Conservation (phyloP, 2,329 filamentous ascomycete genomes). For the Emergomyces orientalis region DNA sequence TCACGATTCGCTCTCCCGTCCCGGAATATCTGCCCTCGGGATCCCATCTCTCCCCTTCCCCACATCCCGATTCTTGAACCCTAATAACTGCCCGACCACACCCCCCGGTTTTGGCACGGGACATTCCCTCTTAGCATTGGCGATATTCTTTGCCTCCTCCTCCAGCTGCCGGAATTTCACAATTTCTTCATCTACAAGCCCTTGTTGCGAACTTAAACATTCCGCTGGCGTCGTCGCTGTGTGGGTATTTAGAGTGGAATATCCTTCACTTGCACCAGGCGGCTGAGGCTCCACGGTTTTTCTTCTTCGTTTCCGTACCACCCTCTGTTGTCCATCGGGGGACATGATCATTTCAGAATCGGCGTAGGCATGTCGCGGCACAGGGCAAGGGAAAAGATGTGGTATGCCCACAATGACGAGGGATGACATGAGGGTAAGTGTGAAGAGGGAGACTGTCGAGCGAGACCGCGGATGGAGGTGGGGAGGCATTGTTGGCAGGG, state of each 20-base stretch:
- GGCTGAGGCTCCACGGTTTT: conserved; percentile 21
- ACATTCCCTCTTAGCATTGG: conserved; percentile 59
- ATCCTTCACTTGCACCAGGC: conserved; percentile 11
- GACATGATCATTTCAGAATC: conserved; percentile 49
- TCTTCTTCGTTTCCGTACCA: conserved; percentile 29
- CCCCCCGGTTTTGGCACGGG: conserved; percentile 86
- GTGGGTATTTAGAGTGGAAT: not conserved
- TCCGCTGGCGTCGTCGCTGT: not conserved
- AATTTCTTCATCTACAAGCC: conserved; percentile 30
- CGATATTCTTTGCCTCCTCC: conserved; percentile 32
- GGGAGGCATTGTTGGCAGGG: conserved; percentile 54
- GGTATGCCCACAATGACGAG: conserved; percentile 89
- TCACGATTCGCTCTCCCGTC: conserved; percentile 13
- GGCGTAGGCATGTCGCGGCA: conserved; percentile 63
- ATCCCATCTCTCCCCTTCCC: conserved; percentile 14
- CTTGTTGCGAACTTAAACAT: not conserved
- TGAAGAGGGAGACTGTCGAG: conserved; percentile 89
- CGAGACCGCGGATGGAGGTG: conserved; percentile 87
- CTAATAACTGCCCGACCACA: conserved; percentile 63
- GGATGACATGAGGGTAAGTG: conserved; percentile 77
- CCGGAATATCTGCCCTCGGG: conserved; percentile 11
- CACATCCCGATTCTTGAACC: conserved; percentile 46
- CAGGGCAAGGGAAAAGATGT: conserved; percentile 84
- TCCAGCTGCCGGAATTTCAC: conserved; percentile 36
- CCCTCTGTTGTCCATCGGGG: conserved; percentile 36